Evolutionary conservation across 768 basidiomycete genomes (phyloP).

Genomic region (Kwoniella sp.): DNA sequence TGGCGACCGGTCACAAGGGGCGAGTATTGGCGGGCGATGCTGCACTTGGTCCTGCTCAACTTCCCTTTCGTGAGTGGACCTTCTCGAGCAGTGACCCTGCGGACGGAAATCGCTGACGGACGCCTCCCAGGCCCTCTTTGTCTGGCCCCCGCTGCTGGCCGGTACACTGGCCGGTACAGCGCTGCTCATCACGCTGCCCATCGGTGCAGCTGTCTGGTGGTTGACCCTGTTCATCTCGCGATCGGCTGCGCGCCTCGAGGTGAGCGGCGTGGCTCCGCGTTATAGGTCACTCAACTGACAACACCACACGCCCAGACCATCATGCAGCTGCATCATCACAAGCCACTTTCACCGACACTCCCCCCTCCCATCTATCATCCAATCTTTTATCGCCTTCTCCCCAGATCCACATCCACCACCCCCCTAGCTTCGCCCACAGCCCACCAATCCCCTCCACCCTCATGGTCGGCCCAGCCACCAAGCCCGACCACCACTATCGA

Average conservation of each 20-base stretch:
- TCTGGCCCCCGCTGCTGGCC: slow-evolving; percentile 47
- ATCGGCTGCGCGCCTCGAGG: slow-evolving; percentile 46
- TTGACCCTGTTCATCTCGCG: slow-evolving; percentile 45
- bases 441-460: background rate
- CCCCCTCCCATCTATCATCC: slow-evolving; percentile 36
- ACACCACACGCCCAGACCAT: slow-evolving; percentile 27
- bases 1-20: slow-evolving; percentile 29
- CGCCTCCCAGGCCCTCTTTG: slow-evolving; percentile 33
- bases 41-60: slow-evolving; percentile 45
- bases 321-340: slow-evolving; percentile 45
- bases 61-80: slow-evolving; percentile 44
- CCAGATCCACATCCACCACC: slow-evolving; percentile 6
- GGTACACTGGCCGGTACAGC: slow-evolving; percentile 49
- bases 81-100: background rate
- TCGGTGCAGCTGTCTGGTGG: slow-evolving; percentile 48
- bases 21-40: slow-evolving; percentile 40
- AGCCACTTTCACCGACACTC: slow-evolving; percentile 21
- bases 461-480: background rate
- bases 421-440: slow-evolving; percentile 10
- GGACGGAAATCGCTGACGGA: too few relatives aligned
- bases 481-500: background rate
- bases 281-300: background rate
- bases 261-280: slow-evolving; percentile 18
- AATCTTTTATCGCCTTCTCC: slow-evolving; percentile 44
- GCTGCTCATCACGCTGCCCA: slow-evolving; percentile 45